Conservation (phyloP, 371 early-diverging fungal genomes). For the Chytridiales sp. region DNA sequence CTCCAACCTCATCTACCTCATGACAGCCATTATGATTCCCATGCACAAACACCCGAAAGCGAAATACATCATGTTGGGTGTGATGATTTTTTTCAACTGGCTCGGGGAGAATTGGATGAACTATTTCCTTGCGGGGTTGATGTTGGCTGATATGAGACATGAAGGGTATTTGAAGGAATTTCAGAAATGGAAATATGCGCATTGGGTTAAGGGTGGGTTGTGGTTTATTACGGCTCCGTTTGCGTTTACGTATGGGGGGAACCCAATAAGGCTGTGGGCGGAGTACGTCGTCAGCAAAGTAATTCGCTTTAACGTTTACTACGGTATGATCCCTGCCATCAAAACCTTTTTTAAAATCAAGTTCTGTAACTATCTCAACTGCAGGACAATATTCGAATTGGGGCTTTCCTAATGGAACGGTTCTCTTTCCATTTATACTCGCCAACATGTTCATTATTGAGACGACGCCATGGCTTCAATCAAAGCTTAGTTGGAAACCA, state of each 20-base stretch:
- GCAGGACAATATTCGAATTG: too few relatives aligned
- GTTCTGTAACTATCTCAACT: too few relatives aligned
- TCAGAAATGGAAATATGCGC: neutral
- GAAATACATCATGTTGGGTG: neutral
- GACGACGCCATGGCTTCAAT: too few relatives aligned
- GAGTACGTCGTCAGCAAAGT: too few relatives aligned
- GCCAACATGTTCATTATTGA: neutral
- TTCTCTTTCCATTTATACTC: neutral
- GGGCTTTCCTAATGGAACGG: too few relatives aligned
- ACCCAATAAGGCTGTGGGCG: too few relatives aligned
- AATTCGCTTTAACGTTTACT: too few relatives aligned
- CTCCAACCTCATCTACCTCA: neutral
- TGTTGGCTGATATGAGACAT: neutral
- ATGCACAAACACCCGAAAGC: neutral
- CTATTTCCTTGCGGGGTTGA: neutral
- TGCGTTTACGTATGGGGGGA: too few relatives aligned
- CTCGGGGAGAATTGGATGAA: neutral
- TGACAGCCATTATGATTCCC: neutral
- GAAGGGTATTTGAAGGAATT: neutral
- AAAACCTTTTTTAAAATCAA: too few relatives aligned
- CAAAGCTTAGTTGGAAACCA: too few relatives aligned
- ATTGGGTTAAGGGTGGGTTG: neutral
- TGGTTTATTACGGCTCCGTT: too few relatives aligned
- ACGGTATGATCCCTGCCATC: too few relatives aligned
- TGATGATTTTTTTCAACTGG: neutral